Base-by-base conservation (phyloP, 2,329 filamentous ascomycete species). In the Biscogniauxia mediterranea region DNA sequence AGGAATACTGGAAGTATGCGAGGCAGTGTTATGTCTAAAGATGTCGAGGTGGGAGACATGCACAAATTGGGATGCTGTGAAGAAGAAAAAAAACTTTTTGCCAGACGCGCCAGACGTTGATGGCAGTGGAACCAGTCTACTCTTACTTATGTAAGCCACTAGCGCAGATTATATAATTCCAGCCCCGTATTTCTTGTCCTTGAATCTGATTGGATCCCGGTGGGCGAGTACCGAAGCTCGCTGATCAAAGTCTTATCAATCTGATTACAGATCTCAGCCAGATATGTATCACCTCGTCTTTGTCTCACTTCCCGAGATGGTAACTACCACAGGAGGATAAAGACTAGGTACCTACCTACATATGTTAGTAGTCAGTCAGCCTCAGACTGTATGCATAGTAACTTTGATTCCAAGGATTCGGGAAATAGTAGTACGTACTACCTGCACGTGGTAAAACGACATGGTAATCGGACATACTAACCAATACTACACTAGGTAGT, bases 121-220 rank as follows among this genome's bases (percentile, higher is more conserved):
- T 32, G 28, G 28, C 2, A 5, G 13, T 46, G 5, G 23, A 23
- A 23, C 23, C 23, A 23, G 2, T 23, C 23, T 15, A n/a, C 5
- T 5, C 5, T 5, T 46, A 46, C 6, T 13, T 46, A 46, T 46
- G 38, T 46, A n/a, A 46, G 6, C 38, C 17, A 46, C 49, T 51
- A 53, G 52, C 59, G 57, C 57, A 52, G 28, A 23, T 26, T 15
- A 52, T 50, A 28, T 26, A 52, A 50, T 23, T 19, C 55, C 54
- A 38, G 50, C 50, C 19, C 50, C 23, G 19, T 26, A 23, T 17
- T 46, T 46, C 6, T 11, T 46, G 17, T 15, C 28, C 38, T 46
- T n/a, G 17, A 17, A 11, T 46, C 15, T 46, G 38, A 46, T 46
- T 46, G 38, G 38, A 4, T 46, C 17, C 38, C 38, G 38, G 5